Percentiles rank a stretch among this genome's conserved stretches.
Evolutionary conservation across 495 filamentous ascomycete species (phyloP).

Genomic region (Viridothelium virens): DNA sequence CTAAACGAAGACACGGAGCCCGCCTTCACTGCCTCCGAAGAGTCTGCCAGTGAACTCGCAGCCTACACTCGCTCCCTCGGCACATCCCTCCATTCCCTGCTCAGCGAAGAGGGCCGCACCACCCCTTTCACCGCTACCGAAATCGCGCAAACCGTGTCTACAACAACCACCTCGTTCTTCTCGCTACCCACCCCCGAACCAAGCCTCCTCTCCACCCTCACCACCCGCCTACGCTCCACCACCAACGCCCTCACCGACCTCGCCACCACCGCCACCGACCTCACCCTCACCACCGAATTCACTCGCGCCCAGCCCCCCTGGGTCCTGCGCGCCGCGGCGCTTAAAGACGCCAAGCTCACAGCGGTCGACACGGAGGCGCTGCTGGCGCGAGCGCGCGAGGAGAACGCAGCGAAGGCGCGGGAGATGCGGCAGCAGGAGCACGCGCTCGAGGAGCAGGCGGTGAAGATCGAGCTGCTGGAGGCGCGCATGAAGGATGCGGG

Average conservation of each 20-base stretch:
- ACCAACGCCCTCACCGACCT: slow-evolving; percentile 63
- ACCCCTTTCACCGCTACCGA: slow-evolving; percentile 60
- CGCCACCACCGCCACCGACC: slow-evolving; percentile 60
- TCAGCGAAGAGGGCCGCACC: slow-evolving; percentile 66
- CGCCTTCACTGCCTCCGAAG: slow-evolving; percentile 55
- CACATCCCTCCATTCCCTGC: slow-evolving; percentile 51
- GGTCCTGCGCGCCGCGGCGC: slow-evolving; percentile 69
- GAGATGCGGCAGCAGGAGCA: slow-evolving; percentile 44
- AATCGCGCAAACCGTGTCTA: slow-evolving; percentile 53
- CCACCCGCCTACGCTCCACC: slow-evolving; percentile 56
- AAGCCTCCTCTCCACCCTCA: slow-evolving; percentile 60
- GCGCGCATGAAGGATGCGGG: slow-evolving; percentile 68
- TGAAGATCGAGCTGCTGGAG: slow-evolving; percentile 91
- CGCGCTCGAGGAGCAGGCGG: slow-evolving; percentile 59
- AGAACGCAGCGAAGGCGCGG: slow-evolving; percentile 46
- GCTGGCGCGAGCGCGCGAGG: slow-evolving; percentile 42
- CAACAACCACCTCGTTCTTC: slow-evolving; percentile 46
- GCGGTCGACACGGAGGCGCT: slow-evolving; percentile 64
- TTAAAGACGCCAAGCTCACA: slow-evolving; percentile 68
- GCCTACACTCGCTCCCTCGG: slow-evolving; percentile 60
- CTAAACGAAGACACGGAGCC: slow-evolving; percentile 51
- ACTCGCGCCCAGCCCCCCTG: slow-evolving; percentile 70
- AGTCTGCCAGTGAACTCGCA: slow-evolving; percentile 57
- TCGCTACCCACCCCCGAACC: slow-evolving; percentile 40
- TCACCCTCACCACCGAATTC: slow-evolving; percentile 77